Percentiles rank a stretch among this genome's conserved stretches.
Conservation (phyloP, 1,284 basidiomycete species). For the Taiwanofungus camphoratus region DNA sequence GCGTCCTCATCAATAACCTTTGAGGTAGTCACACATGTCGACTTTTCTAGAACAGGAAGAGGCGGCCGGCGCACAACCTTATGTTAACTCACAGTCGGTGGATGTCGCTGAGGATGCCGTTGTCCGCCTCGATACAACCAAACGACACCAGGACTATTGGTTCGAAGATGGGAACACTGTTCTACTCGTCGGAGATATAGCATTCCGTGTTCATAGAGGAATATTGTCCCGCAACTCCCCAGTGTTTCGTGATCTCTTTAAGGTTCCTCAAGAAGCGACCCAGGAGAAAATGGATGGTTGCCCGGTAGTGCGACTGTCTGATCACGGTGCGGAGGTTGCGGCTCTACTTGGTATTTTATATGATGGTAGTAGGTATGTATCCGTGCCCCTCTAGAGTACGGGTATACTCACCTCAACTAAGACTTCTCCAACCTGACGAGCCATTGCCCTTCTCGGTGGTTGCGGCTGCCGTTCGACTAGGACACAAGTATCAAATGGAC, state of each 20-base stretch:
- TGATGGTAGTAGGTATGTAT: conserved; percentile 14
- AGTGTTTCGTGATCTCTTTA: conserved; percentile 24
- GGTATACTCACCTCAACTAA: not conserved
- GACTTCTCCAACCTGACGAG: conserved; percentile 3
- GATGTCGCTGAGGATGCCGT: no score
- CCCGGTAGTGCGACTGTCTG: conserved; percentile 19
- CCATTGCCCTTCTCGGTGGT: conserved; percentile 17
- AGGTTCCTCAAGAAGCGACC: conserved; percentile 16
- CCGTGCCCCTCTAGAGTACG: not conserved
- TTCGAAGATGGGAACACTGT: conserved; percentile 25
- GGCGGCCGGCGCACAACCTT: no score
- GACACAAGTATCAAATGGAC: conserved; percentile 22
- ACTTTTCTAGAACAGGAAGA: no score
- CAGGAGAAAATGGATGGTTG: conserved; percentile 18
- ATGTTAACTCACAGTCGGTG: no score
- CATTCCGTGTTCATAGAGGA: conserved; percentile 23
- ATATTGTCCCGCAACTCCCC: conserved; percentile 20
- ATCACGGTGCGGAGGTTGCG: conserved; percentile 16
- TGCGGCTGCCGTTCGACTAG: conserved; percentile 19
- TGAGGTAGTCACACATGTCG: no score
- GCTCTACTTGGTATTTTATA: conserved; percentile 17
- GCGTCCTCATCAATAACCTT: no score
- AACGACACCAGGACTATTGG: conserved; percentile 19
- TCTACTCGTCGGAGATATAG: conserved; percentile 16
- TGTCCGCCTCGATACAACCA: no score